phyloP scores from a whole-genome alignment of 139 green algal species.

The Micractinium sp. region DNA sequence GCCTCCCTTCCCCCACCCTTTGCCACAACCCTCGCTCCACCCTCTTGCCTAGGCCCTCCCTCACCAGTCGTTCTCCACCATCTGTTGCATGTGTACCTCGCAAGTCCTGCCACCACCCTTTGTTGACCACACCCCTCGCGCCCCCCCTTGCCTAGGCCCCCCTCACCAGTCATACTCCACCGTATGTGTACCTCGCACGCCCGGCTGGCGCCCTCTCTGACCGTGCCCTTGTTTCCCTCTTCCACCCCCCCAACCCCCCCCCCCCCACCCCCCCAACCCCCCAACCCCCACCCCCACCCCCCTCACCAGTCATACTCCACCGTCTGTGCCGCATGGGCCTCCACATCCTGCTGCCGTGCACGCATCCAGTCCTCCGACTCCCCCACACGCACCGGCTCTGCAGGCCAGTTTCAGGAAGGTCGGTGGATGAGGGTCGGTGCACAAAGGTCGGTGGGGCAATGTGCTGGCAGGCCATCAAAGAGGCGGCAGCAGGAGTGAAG shows the following conservation, averaged over 20 bases:
- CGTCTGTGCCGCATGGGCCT: constrained; percentile 61
- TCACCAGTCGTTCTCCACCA: no score
- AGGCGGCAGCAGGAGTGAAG: background rate
- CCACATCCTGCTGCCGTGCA: constrained; percentile 67
- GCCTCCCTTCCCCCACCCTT: no score
- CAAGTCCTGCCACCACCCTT: no score
- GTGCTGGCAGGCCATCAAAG: background rate
- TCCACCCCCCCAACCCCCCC: background rate
- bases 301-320: constrained; percentile 87
- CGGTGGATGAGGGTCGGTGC: background rate
- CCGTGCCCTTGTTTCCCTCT: no score
- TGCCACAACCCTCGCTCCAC: no score
- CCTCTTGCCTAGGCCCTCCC: no score
- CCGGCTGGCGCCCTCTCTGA: constrained; percentile 43
- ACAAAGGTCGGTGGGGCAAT: background rate
- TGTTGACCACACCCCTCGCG: no score
- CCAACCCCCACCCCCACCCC: background rate
- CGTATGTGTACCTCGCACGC: constrained; percentile 63
- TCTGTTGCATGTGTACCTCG: no score
- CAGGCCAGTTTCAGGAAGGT: background rate
- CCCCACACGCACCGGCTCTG: constrained; percentile 64
- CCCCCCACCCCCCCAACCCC: background rate
- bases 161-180: constrained; percentile 86
- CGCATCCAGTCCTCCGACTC: constrained; percentile 68
- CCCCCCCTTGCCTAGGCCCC: no score